Evolutionary conservation across 2,329 filamentous ascomycete species (phyloP).

Genomic region (Neonectria neomacrospora): DNA sequence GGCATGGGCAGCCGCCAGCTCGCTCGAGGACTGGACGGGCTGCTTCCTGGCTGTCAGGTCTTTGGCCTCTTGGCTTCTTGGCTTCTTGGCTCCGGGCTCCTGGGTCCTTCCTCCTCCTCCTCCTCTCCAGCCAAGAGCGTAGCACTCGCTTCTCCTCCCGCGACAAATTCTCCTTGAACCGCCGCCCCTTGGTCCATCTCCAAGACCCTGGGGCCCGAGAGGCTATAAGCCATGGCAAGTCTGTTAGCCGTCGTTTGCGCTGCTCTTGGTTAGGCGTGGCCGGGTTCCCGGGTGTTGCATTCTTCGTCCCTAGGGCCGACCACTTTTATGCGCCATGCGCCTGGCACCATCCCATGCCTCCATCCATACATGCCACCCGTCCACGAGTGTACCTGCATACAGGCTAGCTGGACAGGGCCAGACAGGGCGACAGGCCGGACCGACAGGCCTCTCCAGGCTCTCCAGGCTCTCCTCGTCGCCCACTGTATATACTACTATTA

Average conservation of each 20-base stretch:
- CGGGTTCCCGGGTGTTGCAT: neutral
- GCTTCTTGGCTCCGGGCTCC: neutral
- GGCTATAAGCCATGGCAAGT: neutral
- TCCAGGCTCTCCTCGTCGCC: neutral
- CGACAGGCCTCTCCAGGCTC: neutral
- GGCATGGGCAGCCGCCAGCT: neutral
- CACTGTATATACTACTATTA: neutral
- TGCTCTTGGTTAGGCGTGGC: neutral
- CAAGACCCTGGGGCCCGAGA: neutral
- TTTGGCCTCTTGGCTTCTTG: neutral
- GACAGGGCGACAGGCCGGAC: neutral
- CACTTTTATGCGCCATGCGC: neutral
- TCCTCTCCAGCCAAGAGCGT: neutral
- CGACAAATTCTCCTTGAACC: neutral
- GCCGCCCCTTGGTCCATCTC: neutral
- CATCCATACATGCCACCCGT: slow-evolving; percentile 6
- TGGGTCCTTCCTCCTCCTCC: too few relatives aligned
- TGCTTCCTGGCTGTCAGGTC: neutral
- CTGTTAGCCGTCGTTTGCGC: neutral
- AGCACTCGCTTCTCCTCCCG: neutral
- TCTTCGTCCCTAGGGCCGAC: neutral
- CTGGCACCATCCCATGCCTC: slow-evolving; percentile 4
- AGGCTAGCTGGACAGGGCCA: slow-evolving; percentile 4
- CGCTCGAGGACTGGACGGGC: neutral
- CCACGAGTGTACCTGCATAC: slow-evolving; percentile 19